phyloP scores from a whole-genome alignment of 768 basidiomycete species.

The Pleurotus sapidus region DNA sequence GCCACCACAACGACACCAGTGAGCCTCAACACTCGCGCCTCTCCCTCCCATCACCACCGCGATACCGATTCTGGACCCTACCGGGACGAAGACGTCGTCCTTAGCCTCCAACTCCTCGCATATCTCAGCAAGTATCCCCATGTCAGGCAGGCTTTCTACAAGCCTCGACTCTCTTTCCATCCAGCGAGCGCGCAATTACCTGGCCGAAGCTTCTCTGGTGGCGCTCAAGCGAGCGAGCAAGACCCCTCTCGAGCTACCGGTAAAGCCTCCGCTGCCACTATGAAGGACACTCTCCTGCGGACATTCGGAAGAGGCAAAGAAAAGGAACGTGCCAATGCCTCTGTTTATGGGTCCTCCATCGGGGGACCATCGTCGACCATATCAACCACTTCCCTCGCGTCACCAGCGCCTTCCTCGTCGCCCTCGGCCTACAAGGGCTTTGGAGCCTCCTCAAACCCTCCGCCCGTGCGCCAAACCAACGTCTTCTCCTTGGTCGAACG shows the following conservation, averaged over 20 bases:
- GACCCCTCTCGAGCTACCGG: slow-evolving; percentile 10
- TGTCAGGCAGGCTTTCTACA: slow-evolving; percentile 94
- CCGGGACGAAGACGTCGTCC: slow-evolving; percentile 91
- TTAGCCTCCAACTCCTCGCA: slow-evolving; percentile 88
- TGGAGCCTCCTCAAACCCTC: slow-evolving; percentile 15
- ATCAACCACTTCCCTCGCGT: neutral
- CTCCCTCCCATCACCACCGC: slow-evolving; percentile 24
- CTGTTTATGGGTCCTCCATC: neutral
- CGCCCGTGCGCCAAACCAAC: slow-evolving; percentile 63
- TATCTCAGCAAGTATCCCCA: slow-evolving; percentile 98
- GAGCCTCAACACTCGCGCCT: slow-evolving; percentile 22
- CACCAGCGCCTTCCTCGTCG: slow-evolving; percentile 1
- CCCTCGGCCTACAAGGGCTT: slow-evolving; percentile 10
- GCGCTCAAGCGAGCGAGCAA: slow-evolving; percentile 3
- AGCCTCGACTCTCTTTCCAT: slow-evolving; percentile 78
- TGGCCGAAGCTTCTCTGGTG: slow-evolving; percentile 20
- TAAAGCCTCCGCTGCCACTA: slow-evolving; percentile 7
- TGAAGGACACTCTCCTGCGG: slow-evolving; percentile 37
- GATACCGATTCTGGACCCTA: slow-evolving; percentile 58
- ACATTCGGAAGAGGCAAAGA: slow-evolving; percentile 47
- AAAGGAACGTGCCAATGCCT: slow-evolving; percentile 29
- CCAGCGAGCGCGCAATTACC: slow-evolving; percentile 57
- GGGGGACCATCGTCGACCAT: neutral
- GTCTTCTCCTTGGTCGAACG: slow-evolving; percentile 95
- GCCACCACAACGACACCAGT: slow-evolving; percentile 14